Conservation (phyloP, 2,329 filamentous ascomycete genomes). For the Beauveria caledonica region DNA sequence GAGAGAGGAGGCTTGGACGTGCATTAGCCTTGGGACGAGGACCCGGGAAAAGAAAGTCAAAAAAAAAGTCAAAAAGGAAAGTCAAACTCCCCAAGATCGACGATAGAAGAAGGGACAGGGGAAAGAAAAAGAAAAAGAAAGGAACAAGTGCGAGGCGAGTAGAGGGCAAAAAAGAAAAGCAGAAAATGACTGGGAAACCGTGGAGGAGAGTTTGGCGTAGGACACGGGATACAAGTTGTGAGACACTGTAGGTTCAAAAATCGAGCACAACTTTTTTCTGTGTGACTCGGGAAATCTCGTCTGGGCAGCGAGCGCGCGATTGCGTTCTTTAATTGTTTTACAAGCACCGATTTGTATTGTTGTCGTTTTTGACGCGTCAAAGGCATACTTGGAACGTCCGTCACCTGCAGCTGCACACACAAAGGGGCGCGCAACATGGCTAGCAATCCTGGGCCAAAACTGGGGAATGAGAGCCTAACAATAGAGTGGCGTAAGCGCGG, state of each 20-base stretch:
- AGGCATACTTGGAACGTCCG: too few species aligned
- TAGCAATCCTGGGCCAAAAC: background rate
- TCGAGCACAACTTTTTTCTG: background rate
- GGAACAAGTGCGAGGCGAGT: background rate
- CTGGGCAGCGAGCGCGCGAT: background rate
- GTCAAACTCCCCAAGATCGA: background rate
- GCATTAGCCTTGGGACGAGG: background rate
- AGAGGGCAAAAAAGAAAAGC: background rate
- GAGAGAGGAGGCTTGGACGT: background rate
- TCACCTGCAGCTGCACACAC: too few species aligned
- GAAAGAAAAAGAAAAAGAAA: background rate
- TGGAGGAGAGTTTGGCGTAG: background rate
- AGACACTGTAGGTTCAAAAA: background rate
- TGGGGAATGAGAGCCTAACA: background rate
- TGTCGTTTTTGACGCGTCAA: background rate
- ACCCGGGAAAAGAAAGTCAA: background rate
- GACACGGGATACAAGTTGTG: background rate
- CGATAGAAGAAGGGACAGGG: background rate
- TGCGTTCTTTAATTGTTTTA: background rate
- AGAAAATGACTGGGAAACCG: background rate
- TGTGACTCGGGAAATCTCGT: background rate
- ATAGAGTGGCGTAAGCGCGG: background rate
- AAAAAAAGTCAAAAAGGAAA: background rate
- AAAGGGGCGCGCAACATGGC: too few species aligned
- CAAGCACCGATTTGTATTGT: background rate